A percentile compares a stretch with the other conserved stretches of the same genome.
phyloP scores from a whole-genome alignment of 2,329 filamentous ascomycete genomes.

The Fusarium pseudocircinatum region DNA sequence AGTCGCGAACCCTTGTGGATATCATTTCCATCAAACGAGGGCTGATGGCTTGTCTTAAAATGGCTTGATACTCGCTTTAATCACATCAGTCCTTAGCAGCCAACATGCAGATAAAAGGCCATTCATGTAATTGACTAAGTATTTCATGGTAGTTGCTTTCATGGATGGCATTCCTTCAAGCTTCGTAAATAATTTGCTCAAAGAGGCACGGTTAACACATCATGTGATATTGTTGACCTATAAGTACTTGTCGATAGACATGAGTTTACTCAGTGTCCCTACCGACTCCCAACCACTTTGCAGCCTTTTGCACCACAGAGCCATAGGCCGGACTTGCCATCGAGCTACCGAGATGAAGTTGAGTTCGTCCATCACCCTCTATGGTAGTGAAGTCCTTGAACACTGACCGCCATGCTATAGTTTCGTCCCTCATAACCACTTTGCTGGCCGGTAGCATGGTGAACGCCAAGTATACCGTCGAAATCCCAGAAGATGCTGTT shows the following conservation, averaged over 20 bases:
- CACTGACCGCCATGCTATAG: accelerated
- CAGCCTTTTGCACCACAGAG: not conserved
- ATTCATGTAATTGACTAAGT: not conserved
- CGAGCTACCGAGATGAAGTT: not conserved
- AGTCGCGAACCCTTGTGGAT: not conserved
- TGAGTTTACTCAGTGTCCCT: accelerated
- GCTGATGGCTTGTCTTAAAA: not conserved
- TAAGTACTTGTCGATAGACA: not conserved
- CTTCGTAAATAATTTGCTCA: not conserved
- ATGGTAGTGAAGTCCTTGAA: accelerated
- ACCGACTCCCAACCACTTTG: accelerated
- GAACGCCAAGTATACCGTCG: accelerated
- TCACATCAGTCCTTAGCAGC: accelerated
- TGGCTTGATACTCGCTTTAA: not conserved
- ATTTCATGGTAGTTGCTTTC: no score
- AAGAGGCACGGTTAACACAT: accelerated
- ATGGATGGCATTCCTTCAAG: not conserved
- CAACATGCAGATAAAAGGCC: not conserved
- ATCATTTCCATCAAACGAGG: not conserved
- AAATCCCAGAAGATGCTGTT: accelerated
- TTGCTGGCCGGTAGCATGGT: accelerated
- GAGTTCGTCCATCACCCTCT: not conserved
- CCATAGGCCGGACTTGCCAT: not conserved
- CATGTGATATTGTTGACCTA: not conserved
- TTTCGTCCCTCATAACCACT: accelerated